phyloP scores from a whole-genome alignment of 306 rosid species.

The Hylodesmum podocarpum region DNA sequence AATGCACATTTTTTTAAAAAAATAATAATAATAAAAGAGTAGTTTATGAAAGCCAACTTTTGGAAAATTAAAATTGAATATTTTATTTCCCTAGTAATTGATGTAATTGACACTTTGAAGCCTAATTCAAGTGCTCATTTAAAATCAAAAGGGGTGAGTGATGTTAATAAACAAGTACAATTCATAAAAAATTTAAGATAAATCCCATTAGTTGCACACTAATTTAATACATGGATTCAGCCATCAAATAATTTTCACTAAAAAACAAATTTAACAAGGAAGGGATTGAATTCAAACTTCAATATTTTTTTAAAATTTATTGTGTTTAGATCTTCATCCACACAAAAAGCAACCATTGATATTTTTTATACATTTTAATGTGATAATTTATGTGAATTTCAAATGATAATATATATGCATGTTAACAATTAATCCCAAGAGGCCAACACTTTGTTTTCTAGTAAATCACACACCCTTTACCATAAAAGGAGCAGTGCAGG shows the following conservation, averaged over 20 bases:
- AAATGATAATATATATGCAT: too few relatives aligned
- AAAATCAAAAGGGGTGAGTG: background rate
- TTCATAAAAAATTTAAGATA: background rate
- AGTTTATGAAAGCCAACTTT: background rate
- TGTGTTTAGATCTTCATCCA: too few relatives aligned
- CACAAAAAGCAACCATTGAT: too few relatives aligned
- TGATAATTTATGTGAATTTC: too few relatives aligned
- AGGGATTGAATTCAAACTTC: background rate
- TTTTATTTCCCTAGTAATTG: background rate
- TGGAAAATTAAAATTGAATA: background rate
- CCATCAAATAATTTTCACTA: background rate
- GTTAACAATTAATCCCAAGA: background rate
- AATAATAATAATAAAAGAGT: background rate
- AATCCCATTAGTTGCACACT: background rate
- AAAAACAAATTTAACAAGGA: background rate
- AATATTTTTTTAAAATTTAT: too few relatives aligned
- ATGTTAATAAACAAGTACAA: background rate
- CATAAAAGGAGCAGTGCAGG: background rate
- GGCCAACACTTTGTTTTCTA: constrained; percentile 4
- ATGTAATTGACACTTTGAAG: background rate
- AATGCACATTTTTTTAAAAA: background rate
- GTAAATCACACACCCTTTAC: background rate
- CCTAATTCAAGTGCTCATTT: background rate
- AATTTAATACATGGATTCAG: background rate
- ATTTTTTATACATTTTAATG: too few relatives aligned